phyloP scores from a whole-genome alignment of 1,139 yeast genomes.

The Wickerhamomyces sp. region DNA sequence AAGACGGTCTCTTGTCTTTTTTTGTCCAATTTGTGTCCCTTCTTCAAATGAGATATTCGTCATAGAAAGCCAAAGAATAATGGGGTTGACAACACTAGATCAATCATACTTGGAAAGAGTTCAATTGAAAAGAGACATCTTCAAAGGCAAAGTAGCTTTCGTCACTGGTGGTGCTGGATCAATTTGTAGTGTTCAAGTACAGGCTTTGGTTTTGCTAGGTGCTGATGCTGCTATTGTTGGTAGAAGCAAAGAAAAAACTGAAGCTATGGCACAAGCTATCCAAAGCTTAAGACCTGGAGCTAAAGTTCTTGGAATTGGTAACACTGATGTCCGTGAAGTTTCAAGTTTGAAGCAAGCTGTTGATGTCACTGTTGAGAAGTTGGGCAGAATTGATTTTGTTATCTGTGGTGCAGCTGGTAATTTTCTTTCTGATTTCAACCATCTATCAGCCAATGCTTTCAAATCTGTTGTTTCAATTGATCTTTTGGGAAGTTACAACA shows the following conservation, averaged over 20 bases:
- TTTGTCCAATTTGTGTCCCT: background rate
- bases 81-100: slow-evolving; percentile 16
- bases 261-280: slow-evolving; percentile 63
- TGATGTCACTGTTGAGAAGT: slow-evolving; percentile 50
- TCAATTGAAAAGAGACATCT: slow-evolving; percentile 52
- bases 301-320: slow-evolving; percentile 62
- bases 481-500: slow-evolving; percentile 78
- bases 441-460: slow-evolving; percentile 79
- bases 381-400: slow-evolving; percentile 77
- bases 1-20: background rate
- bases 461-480: slow-evolving; percentile 82
- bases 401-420: slow-evolving; percentile 97
- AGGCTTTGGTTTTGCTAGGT: slow-evolving; percentile 75
- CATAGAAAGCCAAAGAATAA: background rate
- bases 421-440: slow-evolving; percentile 74
- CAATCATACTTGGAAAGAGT: slow-evolving; percentile 23
- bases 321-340: slow-evolving; percentile 72
- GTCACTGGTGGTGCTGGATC: slow-evolving; percentile 96
- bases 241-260: slow-evolving; percentile 61
- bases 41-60: no score
- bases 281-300: slow-evolving; percentile 49
- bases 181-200: slow-evolving; percentile 82
- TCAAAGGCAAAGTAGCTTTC: slow-evolving; percentile 79
- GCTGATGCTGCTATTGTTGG: slow-evolving; percentile 86
- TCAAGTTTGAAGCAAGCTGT: slow-evolving; percentile 57